Evolutionary conservation across 2,329 filamentous ascomycete species (phyloP).

Genomic region (Calonectria crousiana): DNA sequence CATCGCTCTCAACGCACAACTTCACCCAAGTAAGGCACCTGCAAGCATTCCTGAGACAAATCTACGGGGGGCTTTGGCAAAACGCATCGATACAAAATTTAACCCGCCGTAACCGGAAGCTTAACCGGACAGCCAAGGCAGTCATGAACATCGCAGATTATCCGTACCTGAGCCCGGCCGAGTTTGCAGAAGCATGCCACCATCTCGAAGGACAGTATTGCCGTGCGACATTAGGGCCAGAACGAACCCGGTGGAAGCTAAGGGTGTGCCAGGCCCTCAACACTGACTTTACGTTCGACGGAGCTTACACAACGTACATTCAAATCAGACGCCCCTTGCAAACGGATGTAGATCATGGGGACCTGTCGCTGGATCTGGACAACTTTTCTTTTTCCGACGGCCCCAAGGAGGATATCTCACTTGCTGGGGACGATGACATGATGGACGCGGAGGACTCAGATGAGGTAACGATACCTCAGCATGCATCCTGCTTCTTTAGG

Average conservation of each 20-base stretch:
- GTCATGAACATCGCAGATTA: slow-evolving; percentile 64
- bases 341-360: slow-evolving; percentile 55
- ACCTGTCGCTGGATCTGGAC: slow-evolving; percentile 60
- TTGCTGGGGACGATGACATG: slow-evolving; percentile 59
- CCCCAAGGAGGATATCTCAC: slow-evolving; percentile 30
- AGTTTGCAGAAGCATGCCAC: slow-evolving; percentile 76
- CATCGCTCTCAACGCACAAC: background rate
- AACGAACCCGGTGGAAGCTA: slow-evolving; percentile 68
- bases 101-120: background rate
- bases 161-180: slow-evolving; percentile 70
- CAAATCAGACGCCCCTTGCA: slow-evolving; percentile 69
- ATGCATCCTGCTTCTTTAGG: slow-evolving; percentile 17
- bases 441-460: slow-evolving; percentile 64
- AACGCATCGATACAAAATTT: background rate
- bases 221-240: slow-evolving; percentile 67
- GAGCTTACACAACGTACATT: slow-evolving; percentile 64
- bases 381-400: slow-evolving; percentile 57
- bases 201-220: slow-evolving; percentile 70
- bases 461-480: slow-evolving; percentile 54
- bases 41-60: slow-evolving; percentile 5
- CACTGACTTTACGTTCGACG: slow-evolving; percentile 54
- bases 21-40: background rate
- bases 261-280: slow-evolving; percentile 64
- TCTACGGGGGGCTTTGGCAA: background rate
- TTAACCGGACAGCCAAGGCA: background rate